Conservation (phyloP, 768 basidiomycete species). For the Panaeolus cyanescens region DNA sequence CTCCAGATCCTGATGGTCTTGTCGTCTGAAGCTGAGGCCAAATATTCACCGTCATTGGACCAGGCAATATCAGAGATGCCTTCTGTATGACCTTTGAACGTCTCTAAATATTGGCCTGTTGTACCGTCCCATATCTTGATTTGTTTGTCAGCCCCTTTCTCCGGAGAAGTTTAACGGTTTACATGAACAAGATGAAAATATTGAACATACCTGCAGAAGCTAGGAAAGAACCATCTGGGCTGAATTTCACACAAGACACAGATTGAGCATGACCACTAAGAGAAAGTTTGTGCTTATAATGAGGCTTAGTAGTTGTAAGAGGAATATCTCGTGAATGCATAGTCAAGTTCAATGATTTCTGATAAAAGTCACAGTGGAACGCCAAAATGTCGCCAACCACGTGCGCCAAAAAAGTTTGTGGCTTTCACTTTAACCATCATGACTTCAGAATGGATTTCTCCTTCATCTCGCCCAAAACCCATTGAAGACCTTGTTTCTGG, state of each 20-base stretch:
- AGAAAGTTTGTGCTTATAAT: conserved; percentile 60
- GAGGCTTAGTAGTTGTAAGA: conserved; percentile 26
- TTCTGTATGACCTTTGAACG: conserved; percentile 70
- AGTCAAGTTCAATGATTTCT: no score
- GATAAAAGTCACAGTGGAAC: background rate
- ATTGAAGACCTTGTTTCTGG: conserved; percentile 92
- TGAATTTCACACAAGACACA: conserved; percentile 87
- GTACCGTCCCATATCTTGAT: conserved; percentile 81
- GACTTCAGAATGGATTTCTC: conserved; percentile 69
- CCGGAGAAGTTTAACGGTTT: conserved; percentile 29
- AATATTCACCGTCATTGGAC: conserved; percentile 77
- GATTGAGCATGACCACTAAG: conserved; percentile 83
- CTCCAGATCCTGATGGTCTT: conserved; percentile 87
- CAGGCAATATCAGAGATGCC: conserved; percentile 93
- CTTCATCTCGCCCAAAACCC: conserved; percentile 78
- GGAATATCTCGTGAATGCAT: background rate
- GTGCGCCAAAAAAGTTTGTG: conserved; percentile 32
- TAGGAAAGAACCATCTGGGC: conserved; percentile 77
- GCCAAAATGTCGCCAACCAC: conserved; percentile 19
- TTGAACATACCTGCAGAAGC: conserved; percentile 78
- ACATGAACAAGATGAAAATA: conserved; percentile 8
- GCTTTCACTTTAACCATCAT: conserved; percentile 30
- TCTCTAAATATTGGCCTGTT: conserved; percentile 72
- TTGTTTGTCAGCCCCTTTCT: conserved; percentile 80
- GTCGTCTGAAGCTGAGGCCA: conserved; percentile 95